Evolutionary conservation across 2,329 filamentous ascomycete genomes (phyloP).

Genomic region (Elsinoe australis): DNA sequence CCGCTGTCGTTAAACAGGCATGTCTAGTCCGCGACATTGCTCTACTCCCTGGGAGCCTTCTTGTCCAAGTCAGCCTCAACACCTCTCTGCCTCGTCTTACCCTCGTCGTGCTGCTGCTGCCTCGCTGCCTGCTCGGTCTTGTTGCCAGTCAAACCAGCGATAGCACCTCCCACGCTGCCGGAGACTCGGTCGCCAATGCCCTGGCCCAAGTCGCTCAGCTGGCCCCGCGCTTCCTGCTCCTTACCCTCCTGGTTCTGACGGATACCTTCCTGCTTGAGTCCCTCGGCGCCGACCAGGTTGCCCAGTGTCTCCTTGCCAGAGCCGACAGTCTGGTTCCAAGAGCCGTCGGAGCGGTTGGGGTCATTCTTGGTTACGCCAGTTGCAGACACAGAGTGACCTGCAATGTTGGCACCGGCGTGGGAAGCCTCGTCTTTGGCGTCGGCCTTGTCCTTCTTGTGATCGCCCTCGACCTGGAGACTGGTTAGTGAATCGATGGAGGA

Average conservation of each 20-base stretch:
- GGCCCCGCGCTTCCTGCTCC: slow-evolving; percentile 72
- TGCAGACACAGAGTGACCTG: slow-evolving; percentile 60
- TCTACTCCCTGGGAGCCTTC: slow-evolving; percentile 39
- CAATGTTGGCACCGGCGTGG: slow-evolving; percentile 66
- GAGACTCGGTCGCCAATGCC: slow-evolving; percentile 50
- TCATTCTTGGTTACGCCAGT: slow-evolving; percentile 67
- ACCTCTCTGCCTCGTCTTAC: slow-evolving; percentile 76
- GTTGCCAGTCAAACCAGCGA: slow-evolving; percentile 68
- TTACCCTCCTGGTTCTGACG: slow-evolving; percentile 75
- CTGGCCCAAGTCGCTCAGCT: slow-evolving; percentile 63
- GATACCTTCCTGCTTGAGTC: slow-evolving; percentile 64
- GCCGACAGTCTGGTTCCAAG: slow-evolving; percentile 85
- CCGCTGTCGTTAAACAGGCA: neutral
- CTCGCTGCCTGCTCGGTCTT: slow-evolving; percentile 56
- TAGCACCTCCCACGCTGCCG: slow-evolving; percentile 62
- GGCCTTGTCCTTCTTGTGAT: slow-evolving; percentile 58
- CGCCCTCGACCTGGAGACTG: slow-evolving; percentile 45
- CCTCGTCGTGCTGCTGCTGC: slow-evolving; percentile 64
- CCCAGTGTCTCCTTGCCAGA: slow-evolving; percentile 76
- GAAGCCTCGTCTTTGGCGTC: slow-evolving; percentile 63
- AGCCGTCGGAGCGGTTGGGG: slow-evolving; percentile 61
- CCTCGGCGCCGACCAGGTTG: slow-evolving; percentile 65
- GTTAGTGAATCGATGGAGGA: slow-evolving; percentile 27
- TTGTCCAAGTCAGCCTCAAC: slow-evolving; percentile 75
- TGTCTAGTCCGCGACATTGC: neutral